Evolutionary conservation across 2,329 filamentous ascomycete species (phyloP).

Genomic region (Stagonosporopsis cucurbitacearum): DNA sequence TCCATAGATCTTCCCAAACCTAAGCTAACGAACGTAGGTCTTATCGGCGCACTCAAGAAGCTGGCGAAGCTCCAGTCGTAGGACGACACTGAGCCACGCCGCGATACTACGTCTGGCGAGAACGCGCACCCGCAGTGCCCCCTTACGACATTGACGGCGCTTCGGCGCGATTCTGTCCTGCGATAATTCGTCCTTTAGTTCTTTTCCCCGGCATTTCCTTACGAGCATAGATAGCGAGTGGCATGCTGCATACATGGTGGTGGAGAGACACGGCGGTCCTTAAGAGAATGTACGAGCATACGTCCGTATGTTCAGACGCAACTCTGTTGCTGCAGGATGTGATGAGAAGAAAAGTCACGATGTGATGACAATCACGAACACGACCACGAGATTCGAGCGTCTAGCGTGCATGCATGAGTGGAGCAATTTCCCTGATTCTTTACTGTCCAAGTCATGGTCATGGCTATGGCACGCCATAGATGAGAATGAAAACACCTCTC

Average conservation of each 20-base stretch:
- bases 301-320: neutral
- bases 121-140: slow-evolving; percentile 1
- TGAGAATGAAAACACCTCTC: too few relatives aligned
- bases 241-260: neutral
- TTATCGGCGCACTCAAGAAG: slow-evolving; percentile 39
- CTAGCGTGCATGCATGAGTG: too few relatives aligned
- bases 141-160: neutral
- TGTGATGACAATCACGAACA: too few relatives aligned
- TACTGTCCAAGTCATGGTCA: too few relatives aligned
- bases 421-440: too few relatives aligned
- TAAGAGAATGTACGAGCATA: neutral
- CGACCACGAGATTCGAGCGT: too few relatives aligned
- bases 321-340: neutral
- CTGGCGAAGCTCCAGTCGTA: slow-evolving; percentile 31
- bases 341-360: too few relatives aligned
- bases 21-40: slow-evolving; percentile 28
- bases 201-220: neutral
- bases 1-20: slow-evolving; percentile 46
- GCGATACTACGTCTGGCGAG: neutral
- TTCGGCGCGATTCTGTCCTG: slow-evolving; percentile 4
- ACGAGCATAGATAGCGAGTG: neutral
- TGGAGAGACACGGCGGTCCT: neutral
- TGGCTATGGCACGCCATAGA: too few relatives aligned
- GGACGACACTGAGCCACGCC: slow-evolving; percentile 1
- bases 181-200: neutral